Percentiles rank a stretch among this genome's conserved stretches.
phyloP scores from a whole-genome alignment of 352 stramenopile species.

The Phytophthora pini region DNA sequence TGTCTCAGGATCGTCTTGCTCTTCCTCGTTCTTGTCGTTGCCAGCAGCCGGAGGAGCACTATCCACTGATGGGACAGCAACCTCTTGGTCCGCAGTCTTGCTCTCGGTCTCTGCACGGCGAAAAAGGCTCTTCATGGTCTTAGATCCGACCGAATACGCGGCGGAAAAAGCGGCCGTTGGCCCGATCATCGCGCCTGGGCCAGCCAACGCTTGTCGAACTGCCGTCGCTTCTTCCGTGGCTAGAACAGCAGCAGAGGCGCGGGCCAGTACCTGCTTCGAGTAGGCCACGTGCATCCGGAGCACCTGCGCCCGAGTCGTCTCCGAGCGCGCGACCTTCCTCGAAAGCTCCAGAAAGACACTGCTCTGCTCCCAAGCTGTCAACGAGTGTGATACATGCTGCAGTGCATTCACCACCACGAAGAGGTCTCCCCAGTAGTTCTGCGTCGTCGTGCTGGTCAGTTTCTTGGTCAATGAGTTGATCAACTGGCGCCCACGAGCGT shows the following conservation, averaged over 20 bases:
- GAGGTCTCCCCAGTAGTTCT: constrained; percentile 37
- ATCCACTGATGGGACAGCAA: constrained; percentile 14
- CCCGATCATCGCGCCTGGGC: constrained; percentile 74
- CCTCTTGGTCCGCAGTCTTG: constrained; percentile 11
- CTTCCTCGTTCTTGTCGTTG: constrained; percentile 17
- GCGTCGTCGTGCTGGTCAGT: neutral
- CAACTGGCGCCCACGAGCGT: constrained; percentile 30
- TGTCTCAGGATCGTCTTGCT: constrained; percentile 54
- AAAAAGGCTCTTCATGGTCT: constrained; percentile 78
- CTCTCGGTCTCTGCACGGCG: constrained; percentile 36
- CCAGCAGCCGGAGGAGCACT: constrained; percentile 15
- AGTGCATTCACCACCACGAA: constrained; percentile 60
- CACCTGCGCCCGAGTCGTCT: constrained; percentile 61
- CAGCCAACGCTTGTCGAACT: constrained; percentile 70
- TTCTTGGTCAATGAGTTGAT: constrained; percentile 25
- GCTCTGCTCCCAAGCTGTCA: constrained; percentile 73
- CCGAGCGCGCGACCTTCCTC: constrained; percentile 59
- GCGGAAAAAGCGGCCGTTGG: constrained; percentile 71
- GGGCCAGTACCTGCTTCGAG: constrained; percentile 55
- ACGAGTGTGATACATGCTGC: constrained; percentile 44
- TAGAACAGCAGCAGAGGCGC: constrained; percentile 62
- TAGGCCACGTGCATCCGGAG: constrained; percentile 71
- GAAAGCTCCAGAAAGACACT: constrained; percentile 74
- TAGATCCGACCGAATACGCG: constrained; percentile 77
- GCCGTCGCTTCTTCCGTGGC: constrained; percentile 71